These are phyloP conservation scores for Conringia planisiliqua DNA, from an alignment of 345 rosid genomes.

Conservation along the genomic window DNA sequence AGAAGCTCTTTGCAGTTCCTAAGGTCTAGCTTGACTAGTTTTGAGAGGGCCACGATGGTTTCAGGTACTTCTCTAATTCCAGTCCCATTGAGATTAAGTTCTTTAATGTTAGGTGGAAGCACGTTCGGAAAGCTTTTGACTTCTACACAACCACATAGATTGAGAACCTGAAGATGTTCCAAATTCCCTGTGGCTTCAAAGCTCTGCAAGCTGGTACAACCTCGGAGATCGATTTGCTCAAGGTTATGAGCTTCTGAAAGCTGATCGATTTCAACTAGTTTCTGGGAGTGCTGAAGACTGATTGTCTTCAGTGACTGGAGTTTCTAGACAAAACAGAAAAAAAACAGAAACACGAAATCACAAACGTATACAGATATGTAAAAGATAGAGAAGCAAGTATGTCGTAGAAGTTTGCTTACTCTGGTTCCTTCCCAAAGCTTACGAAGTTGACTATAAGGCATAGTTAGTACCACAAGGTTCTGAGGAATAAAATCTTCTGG, in stretches of 20 bases:
- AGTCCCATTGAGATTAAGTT: not conserved
- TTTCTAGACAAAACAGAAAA: too few species aligned
- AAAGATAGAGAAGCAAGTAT: not conserved
- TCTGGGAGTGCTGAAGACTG: not conserved
- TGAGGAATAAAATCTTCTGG: too few species aligned
- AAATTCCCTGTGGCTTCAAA: not conserved
- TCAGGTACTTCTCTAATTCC: not conserved
- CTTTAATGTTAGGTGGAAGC: not conserved
- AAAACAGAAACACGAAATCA: not conserved
- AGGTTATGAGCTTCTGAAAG: not conserved
- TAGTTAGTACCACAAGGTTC: too few species aligned
- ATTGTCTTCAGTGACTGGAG: not conserved
- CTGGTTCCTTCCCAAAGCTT: too few species aligned
- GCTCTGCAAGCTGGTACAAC: slow-evolving; percentile 7
- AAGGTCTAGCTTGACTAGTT: not conserved
- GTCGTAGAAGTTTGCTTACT: too few species aligned
- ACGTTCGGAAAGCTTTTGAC: slow-evolving; percentile 1
- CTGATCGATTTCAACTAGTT: not conserved
- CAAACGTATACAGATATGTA: not conserved
- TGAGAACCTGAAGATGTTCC: not conserved
- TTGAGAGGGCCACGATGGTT: not conserved
- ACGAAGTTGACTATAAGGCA: too few species aligned
- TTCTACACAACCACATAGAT: not conserved
- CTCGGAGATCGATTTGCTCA: not conserved
- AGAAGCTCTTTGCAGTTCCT: slow-evolving; percentile 5